Base-by-base conservation (phyloP, 805 yeast genomes). In the Suhomyces tanzawaensis region DNA sequence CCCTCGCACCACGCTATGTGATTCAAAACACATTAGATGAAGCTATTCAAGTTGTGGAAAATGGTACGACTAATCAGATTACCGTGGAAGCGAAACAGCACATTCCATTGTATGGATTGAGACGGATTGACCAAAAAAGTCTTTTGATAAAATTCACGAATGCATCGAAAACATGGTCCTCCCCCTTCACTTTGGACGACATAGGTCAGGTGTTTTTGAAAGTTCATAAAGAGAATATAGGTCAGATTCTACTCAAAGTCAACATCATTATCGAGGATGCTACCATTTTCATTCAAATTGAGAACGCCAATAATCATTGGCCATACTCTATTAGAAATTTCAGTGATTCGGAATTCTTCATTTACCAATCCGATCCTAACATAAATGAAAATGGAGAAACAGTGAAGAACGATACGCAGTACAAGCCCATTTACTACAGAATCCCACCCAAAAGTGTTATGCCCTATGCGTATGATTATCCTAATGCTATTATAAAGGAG, bases 391-490 rank as follows among this genome's bases (percentile, higher is more conserved):
- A 85, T 36, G 82, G 80, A 14, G 74, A 74, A 36, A 61, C 71
- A 8, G 71, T 69, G 3, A 72, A 65, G 19, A 55, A 66, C 1
- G 80, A 74, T 33, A 67, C 71, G 3, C 72, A 74, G 9, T 90
- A 83, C 62, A 81, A 78, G 45, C 96, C 97, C 0, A 72, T 88
- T 8, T 79, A 73, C 52, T 93, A 91, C 57, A 75, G 78, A 32
- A 72, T 95, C 9, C 97, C 98, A 0, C 80, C 95, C 1, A 79
- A 79, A 52, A 85, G 96, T 62, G 95, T 88, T 2, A 93, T 93
- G 98, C 96, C 98, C 0, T 93, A 93, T 58, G 87, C 99, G 0
- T 93, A 96, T 90, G 99, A 93, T 58, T 93, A 77, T 62, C 99
- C 99, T 1, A 88, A 95, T 36, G 97, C 96, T 0, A 66, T 77